Base-by-base conservation (phyloP, 1,284 basidiomycete species). In the Ustilago cynodontis region DNA sequence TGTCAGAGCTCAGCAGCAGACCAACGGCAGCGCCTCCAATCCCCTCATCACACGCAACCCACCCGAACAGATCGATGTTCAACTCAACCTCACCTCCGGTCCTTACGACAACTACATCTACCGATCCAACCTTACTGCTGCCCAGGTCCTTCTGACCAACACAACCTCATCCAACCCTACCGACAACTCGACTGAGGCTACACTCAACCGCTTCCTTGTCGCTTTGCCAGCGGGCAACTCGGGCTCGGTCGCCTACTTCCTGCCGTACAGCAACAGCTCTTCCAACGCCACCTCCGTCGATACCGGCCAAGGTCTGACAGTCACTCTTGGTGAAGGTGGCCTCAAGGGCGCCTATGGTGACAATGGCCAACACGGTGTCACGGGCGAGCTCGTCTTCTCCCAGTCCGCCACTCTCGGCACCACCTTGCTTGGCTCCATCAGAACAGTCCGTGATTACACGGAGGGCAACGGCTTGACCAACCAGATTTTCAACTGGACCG, bases 401-500 rank as follows among this genome's bases (percentile, higher is more conserved):
- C 65, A 73, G n/a, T 86, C 87, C 66, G 86, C 87, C 14, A 79
- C 79, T 3, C 80, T 88, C 35, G 88, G 88, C 0, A 86, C 87
- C 2, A 87, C 87, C 0, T 70, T 88, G 20, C 84, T 88, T 45
- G 88, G 88, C 0, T 83, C 86, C 24, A 87, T 88, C 2, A 81
- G 88, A 22, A 88, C 88, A 0, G 82, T 88, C 65, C 85, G 88
- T 74, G 80, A 87, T 74, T 84, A 87, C 80, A 86, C 85, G 45
- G 86, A 87, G 65, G 79, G 83, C 39, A 79, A 72, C 37, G 72
- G 68, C 35, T 50, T 77, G 28, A 74, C 83, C 55, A 78, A 88
- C 79, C 68, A 82, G 52, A 85, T 88, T 59, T 88, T 89, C 86
- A 88, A 88, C 83, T 88, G 88, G 79, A 88, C 88, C 13, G 78